Percentiles rank a stretch among this genome's conserved stretches.
Conservation (phyloP, 225 moss, liverwort and hornwort genomes). For the Ulota crispa region DNA sequence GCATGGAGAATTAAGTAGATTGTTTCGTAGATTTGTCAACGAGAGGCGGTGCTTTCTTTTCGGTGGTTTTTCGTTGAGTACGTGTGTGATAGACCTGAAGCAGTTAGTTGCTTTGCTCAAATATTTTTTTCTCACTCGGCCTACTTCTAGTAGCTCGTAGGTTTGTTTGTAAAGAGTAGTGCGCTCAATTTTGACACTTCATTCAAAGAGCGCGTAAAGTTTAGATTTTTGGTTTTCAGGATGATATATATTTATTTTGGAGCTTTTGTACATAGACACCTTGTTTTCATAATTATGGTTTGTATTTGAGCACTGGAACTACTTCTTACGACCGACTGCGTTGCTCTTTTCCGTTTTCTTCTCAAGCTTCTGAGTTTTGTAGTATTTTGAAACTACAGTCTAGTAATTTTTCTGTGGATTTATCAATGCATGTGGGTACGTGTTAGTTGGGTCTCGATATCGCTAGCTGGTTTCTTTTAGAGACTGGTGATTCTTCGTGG, state of each 20-base stretch:
- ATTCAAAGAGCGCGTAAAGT: constrained; percentile 13
- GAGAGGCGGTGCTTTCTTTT: not conserved
- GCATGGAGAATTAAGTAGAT: not conserved
- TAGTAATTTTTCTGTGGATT: not conserved
- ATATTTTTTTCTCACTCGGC: not conserved
- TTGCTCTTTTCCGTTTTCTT: not conserved
- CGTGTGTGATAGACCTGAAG: constrained; percentile 8
- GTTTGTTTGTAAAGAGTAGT: not conserved
- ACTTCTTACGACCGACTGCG: not conserved
- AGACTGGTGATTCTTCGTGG: too few species aligned
- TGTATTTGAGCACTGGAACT: not conserved
- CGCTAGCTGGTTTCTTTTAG: too few species aligned
- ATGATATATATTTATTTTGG: not conserved
- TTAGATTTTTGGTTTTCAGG: not conserved
- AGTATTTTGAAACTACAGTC: not conserved
- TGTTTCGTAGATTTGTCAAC: too few species aligned
- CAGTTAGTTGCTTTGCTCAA: not conserved
- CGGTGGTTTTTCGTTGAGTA: constrained; percentile 3
- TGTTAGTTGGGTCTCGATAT: too few species aligned
- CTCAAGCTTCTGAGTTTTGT: not conserved
- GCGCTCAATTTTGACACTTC: constrained; percentile 33
- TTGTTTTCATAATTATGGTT: not conserved
- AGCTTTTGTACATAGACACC: not conserved
- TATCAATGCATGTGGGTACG: not conserved
- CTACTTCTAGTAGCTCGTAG: not conserved